Base-by-base conservation (phyloP, 495 filamentous ascomycete species). In the Aspergillus avenaceus region DNA sequence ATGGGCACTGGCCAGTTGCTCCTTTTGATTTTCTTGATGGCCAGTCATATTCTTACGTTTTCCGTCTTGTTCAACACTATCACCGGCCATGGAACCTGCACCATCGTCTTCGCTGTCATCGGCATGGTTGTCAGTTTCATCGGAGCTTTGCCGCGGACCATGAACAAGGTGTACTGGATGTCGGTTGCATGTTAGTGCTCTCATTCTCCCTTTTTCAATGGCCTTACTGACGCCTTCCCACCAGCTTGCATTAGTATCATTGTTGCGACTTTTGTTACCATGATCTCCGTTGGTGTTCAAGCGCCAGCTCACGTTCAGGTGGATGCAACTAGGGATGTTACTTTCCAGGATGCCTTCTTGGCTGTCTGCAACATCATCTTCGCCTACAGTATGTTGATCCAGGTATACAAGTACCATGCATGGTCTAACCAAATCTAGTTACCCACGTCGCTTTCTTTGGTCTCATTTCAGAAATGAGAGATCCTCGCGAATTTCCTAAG, bases 381-480 rank as follows among this genome's bases (percentile, higher is more conserved):
- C 38, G 68, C 73, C 8, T 73, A 69, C 60, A 59, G 63, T 70
- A 69, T n/a, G 50, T 62, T 32, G 26, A 26, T 11, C 27, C 22
- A 25, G 18, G 47, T 14, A 21, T 22, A 7, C n/a, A 9, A n/a
- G 2, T 44, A 12, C 12, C 12, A 32, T 34, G 49, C 7, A 13
- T 37, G 22, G 5, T 45, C 50, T 54, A 55, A 61, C 27, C 26
- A 25, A 23, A 9, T 23, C 29, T 40, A 71, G 78, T 84, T 66
- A 72, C 85, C 50, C 78, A 88, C 70, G 71, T 87, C 59, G 79
- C 86, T 56, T 85, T 86, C 65, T 87, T 91, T 67, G 78, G 74
- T 41, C 84, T 91, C 68, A 86, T 88, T 62, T 81, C 84, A 32
- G 88, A 92, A 64, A 83, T 88, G 66, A 78, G 84, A 58, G 79